These are phyloP conservation scores for Neofusicoccum laricinum DNA, from an alignment of 2,329 filamentous ascomycete genomes.

Conservation along the genomic window DNA sequence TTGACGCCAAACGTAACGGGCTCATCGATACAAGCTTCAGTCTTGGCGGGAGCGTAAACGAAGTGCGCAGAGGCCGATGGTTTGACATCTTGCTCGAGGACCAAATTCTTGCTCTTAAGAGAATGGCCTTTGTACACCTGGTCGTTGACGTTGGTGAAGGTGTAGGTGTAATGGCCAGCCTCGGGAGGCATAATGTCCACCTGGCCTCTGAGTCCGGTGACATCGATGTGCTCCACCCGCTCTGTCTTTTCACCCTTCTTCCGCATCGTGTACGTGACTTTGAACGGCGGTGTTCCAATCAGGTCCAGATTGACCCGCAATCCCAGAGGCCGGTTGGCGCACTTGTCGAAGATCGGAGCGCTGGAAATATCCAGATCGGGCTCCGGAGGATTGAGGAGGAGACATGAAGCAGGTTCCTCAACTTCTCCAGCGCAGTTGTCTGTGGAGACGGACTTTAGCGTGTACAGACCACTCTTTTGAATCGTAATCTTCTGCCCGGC, in stretches of 20 bases:
- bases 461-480: conserved; percentile 79
- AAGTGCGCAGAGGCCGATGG: conserved; percentile 79
- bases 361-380: conserved; percentile 71
- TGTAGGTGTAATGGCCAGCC: conserved; percentile 83
- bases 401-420: conserved; percentile 88
- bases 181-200: conserved; percentile 77
- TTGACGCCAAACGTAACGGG: conserved; percentile 70
- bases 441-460: conserved; percentile 73
- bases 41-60: conserved; percentile 55
- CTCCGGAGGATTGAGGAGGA: conserved; percentile 86
- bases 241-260: conserved; percentile 56
- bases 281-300: conserved; percentile 88
- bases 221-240: conserved; percentile 53
- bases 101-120: conserved; percentile 50
- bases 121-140: conserved; percentile 69
- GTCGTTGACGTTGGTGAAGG: conserved; percentile 79
- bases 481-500: conserved; percentile 65
- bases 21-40: conserved; percentile 79
- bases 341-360: conserved; percentile 90
- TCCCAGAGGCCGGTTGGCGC: conserved; percentile 89
- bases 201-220: conserved; percentile 76
- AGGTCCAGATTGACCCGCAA: conserved; percentile 85
- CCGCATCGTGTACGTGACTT: conserved; percentile 72
- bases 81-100: conserved; percentile 86
- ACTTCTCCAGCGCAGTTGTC: conserved; percentile 84